Evolutionary conservation across 176 grass and related monocot genomes (phyloP), one percentile per base, ranked within the genome.

Genomic region (Hsuehochloa calcarea): DNA sequence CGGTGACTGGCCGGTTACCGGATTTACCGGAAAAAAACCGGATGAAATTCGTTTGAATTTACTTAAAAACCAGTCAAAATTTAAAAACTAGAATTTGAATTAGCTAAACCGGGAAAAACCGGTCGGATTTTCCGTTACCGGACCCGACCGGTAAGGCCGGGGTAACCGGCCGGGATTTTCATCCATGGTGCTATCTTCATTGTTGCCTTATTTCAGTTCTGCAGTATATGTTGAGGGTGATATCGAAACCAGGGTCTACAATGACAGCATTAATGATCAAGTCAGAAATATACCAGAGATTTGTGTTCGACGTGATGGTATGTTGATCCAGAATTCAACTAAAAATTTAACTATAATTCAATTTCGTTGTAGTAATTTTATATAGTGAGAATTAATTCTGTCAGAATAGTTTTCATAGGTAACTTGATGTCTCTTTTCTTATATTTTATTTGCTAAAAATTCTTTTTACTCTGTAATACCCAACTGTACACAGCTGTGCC

Each of bases 241-340:
- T 89, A 99, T 99, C 49, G 96, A 99, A 80, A 94, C 90, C 78
- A 99, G 96, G 84, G 75, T 99, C 26, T 99, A 99, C 78, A 94
- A 96, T 88, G 96, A 96, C 66, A 87, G 62, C 84, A 46, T 96
- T 75, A 89, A 81, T 64, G 90, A 80, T 87, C 91, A 96, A 86
- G 88, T 99, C n/a, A 99, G 52, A 90, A 92, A 82, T 65, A 72
- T 99, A 86, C 90, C 88, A 39, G 96, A 99, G 66, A 96, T 96
- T 19, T 89, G 83, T 89, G 71, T 99, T 45, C 86, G 91, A 54
- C 88, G 81, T 88, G 91, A 93, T 84, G 91, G 89, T 96, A 96
- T 84, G 84, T 45, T 84, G 51, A 80, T 80, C 43, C 34, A 74
- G 39, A 31, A 60, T 69, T 82, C 14, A 70, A 77, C 39, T 49